Evolutionary conservation across 164 flowering plant species (phyloP).

Genomic region (Magnolia kwangsiensis): DNA sequence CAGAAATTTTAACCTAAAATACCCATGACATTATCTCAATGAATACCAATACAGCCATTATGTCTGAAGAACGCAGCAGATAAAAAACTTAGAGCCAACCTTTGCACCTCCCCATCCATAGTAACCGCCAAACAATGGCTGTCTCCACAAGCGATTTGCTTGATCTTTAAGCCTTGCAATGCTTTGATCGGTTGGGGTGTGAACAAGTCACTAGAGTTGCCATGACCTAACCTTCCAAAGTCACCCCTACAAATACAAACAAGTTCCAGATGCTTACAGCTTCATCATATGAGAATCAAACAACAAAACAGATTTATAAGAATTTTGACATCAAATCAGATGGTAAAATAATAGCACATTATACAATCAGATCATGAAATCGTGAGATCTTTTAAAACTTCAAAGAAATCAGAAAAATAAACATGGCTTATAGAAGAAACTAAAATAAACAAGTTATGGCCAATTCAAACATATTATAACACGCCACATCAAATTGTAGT

Average conservation of each 20-base stretch:
- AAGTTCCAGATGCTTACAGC: neutral
- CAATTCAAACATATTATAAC: neutral
- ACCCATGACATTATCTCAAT: no score
- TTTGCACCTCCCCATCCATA: slow-evolving; percentile 82
- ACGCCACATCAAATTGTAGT: neutral
- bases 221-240: slow-evolving; percentile 99
- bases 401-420: neutral
- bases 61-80: neutral
- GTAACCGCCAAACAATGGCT: slow-evolving; percentile 97
- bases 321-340: neutral
- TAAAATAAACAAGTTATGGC: neutral
- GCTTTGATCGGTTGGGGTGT: slow-evolving; percentile 87
- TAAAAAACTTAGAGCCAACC: slow-evolving; percentile 39
- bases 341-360: neutral
- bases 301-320: neutral
- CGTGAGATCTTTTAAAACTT: neutral
- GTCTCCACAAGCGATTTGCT: slow-evolving; percentile 97
- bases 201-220: slow-evolving; percentile 87
- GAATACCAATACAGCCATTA: neutral
- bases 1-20: no score
- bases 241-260: slow-evolving; percentile 74
- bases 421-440: neutral
- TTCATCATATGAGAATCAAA: slow-evolving; percentile 4
- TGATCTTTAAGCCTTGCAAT: slow-evolving; percentile 66
- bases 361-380: neutral